These are phyloP conservation scores for Angomonas ambiguus DNA, from an alignment of 208 protist genomes.

Conservation along the genomic window DNA sequence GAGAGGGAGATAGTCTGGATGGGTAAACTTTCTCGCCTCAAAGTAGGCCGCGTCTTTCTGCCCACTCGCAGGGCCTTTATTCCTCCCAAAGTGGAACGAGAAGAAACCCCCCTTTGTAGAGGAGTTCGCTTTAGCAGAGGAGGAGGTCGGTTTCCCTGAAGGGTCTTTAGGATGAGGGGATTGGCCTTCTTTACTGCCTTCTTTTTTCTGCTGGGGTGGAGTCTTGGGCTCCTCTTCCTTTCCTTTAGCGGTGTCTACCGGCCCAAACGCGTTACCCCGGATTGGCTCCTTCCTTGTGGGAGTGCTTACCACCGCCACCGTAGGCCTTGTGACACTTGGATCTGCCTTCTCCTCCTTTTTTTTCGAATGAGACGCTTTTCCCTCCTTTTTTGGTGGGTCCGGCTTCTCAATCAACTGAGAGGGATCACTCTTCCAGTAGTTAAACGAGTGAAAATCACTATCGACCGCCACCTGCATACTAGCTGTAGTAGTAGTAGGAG, in stretches of 20 bases:
- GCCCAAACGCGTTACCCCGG: too few species aligned
- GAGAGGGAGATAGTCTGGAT: conserved; percentile 18
- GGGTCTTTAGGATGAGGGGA: background rate
- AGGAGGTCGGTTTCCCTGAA: too few species aligned
- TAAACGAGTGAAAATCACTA: conserved; percentile 65
- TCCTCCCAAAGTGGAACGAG: conserved; percentile 19
- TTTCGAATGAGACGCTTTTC: background rate
- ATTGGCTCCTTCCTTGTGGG: too few species aligned
- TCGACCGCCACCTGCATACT: conserved; percentile 32
- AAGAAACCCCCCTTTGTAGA: conserved; percentile 18
- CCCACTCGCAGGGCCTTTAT: background rate
- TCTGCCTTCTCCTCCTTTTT: background rate
- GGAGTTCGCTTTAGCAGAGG: background rate
- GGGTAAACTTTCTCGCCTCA: conserved; percentile 5
- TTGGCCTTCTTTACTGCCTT: background rate
- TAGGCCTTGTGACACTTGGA: too few species aligned
- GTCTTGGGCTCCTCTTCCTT: background rate
- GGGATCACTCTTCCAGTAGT: conserved; percentile 77
- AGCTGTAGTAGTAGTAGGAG: background rate
- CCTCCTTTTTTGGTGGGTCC: background rate
- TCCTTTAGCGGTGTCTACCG: background rate
- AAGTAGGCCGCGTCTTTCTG: background rate
- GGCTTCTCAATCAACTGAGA: conserved; percentile 13
- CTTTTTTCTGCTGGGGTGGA: background rate
- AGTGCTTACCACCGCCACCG: too few species aligned